Conservation (phyloP, 345 rosid species). For the Eucalyptus caleyi region DNA sequence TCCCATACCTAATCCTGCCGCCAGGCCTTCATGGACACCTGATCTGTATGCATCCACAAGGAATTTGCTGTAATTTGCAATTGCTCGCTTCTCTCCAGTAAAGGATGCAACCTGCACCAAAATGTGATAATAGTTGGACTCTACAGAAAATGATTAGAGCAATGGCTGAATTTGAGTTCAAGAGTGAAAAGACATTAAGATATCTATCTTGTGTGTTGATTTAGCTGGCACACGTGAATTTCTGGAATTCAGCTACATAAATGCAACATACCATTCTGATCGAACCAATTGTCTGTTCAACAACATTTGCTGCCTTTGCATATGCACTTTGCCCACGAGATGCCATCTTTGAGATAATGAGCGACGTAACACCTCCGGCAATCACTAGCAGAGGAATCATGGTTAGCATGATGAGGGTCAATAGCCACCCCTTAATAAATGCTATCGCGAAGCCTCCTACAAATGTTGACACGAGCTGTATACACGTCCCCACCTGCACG, state of each 20-base stretch:
- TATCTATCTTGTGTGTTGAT: neutral
- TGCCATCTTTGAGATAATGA: constrained; percentile 40
- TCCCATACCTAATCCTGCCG: constrained; percentile 58
- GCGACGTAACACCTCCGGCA: constrained; percentile 42
- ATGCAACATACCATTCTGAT: constrained; percentile 59
- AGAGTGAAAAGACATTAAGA: neutral
- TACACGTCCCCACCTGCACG: constrained; percentile 70
- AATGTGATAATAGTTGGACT: neutral
- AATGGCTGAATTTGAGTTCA: constrained; percentile 44
- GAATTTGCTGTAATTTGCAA: constrained; percentile 34
- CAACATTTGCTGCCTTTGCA: constrained; percentile 55
- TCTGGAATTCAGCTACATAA: neutral
- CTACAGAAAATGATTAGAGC: constrained; percentile 27
- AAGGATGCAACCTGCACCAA: constrained; percentile 68
- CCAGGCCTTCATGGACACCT: constrained; percentile 50
- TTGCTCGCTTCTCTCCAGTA: constrained; percentile 79
- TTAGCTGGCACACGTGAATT: neutral
- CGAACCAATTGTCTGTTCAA: constrained; percentile 68
- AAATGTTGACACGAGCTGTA: constrained; percentile 62
- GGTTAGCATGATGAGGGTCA: constrained; percentile 61
- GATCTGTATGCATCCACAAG: constrained; percentile 54
- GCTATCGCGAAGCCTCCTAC: constrained; percentile 66
- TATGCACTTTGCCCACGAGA: constrained; percentile 56
- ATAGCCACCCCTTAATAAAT: constrained; percentile 72
- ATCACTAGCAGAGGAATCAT: constrained; percentile 56